Base-by-base conservation (phyloP, 305 asterid species). In the Solanum hybrid region DNA sequence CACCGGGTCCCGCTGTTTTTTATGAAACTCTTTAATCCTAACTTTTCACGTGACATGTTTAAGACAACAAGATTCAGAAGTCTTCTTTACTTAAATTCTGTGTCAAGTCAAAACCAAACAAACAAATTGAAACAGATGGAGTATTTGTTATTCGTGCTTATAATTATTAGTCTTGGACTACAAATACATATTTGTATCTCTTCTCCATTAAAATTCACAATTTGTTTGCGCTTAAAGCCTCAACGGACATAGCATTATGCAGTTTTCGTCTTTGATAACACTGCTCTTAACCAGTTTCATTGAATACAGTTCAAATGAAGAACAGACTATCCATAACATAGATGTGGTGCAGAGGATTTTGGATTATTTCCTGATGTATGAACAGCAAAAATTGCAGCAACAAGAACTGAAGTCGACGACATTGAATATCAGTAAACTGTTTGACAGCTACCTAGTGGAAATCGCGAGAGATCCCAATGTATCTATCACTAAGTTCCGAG, bases 391-490 rank as follows among this genome's bases (percentile, higher is more conserved):
- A 89, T 93, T 93, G 85, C 93, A 89, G 37, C 93, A 92, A 64
- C 94, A 90, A 35, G 94, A 75, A 13, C 93, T 56, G 82, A 91
- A 89, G 69, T 69, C 92, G 17, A 94, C 91, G 40, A 92, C 92
- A 22, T 66, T 91, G 91, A 92, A 92, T 38, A 93, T 96, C 88
- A 92, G 98, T 87, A 96, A 95, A 92, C 96, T 96, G 79, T 92
- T 96, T 24, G 98, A 96, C 94, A 94, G 89, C 89, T 96, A 96
- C 91, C 92, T 95, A 78, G 97, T 96, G 78, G 98, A 96, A 93
- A 91, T 95, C 31, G 98, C 98, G 46, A 91, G 93, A 91, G 99
- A 96, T 64, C 95, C 96, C 88, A 92, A 91, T 71, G 95, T 96
- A 40, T 92, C 96, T 22, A 90, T 93, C 29, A 90, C 92, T 56